Conservation (phyloP, 163 green algal species). For the Coccomyxa subellipsoidea region DNA sequence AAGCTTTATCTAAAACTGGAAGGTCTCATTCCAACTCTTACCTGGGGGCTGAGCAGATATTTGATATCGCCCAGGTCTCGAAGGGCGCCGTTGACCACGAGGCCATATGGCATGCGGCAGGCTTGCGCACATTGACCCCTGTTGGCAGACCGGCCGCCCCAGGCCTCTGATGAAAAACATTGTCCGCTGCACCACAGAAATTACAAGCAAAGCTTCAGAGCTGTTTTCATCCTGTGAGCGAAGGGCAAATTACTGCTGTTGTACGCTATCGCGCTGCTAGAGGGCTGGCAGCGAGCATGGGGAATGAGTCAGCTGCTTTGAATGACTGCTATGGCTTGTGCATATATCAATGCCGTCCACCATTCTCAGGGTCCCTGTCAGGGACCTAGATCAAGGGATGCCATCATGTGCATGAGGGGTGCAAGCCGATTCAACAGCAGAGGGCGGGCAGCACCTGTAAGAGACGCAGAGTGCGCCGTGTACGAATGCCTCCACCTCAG, state of each 20-base stretch:
- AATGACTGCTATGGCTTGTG: too few relatives aligned
- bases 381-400: neutral
- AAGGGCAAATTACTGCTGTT: too few relatives aligned
- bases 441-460: slow-evolving; percentile 38
- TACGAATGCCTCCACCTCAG: slow-evolving; percentile 81
- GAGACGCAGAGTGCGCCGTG: slow-evolving; percentile 84
- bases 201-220: too few relatives aligned
- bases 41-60: slow-evolving; percentile 72
- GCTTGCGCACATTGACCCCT: slow-evolving; percentile 78
- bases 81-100: slow-evolving; percentile 71
- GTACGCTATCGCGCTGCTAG: too few relatives aligned
- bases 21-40: too few relatives aligned
- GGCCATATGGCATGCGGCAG: slow-evolving; percentile 47
- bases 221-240: too few relatives aligned
- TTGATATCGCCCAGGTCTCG: slow-evolving; percentile 56
- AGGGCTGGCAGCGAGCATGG: too few relatives aligned
- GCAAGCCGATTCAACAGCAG: neutral
- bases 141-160: slow-evolving; percentile 80
- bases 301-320: too few relatives aligned
- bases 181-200: slow-evolving; percentile 26
- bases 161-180: slow-evolving; percentile 81
- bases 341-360: too few relatives aligned
- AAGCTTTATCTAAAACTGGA: too few relatives aligned
- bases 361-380: too few relatives aligned
- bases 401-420: neutral